These are phyloP conservation scores for Pulveroboletus ravenelii DNA, from an alignment of 768 basidiomycete genomes.

Conservation along the genomic window DNA sequence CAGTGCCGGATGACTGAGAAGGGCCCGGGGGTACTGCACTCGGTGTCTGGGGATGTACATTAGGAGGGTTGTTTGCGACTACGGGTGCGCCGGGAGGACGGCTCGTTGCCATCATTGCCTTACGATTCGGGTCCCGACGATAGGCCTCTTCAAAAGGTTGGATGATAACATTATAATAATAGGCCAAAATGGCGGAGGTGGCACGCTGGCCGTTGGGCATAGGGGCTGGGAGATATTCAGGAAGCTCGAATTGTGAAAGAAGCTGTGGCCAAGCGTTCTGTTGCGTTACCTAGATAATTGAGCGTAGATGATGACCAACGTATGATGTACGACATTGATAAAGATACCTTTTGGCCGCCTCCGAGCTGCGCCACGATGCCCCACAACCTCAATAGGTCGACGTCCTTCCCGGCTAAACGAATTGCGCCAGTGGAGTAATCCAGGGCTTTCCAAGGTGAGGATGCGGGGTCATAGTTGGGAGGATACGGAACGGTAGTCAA, in stretches of 20 bases:
- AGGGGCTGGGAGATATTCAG: conserved; percentile 48
- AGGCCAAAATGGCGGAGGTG: conserved; percentile 48
- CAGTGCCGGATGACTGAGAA: conserved; percentile 20
- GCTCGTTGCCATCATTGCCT: conserved; percentile 42
- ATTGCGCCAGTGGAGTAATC: conserved; percentile 61
- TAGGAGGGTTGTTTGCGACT: conserved; percentile 14
- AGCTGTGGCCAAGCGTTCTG: conserved; percentile 55
- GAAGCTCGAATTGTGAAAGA: conserved; percentile 54
- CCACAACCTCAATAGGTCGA: conserved; percentile 77
- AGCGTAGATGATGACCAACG: conserved; percentile 8
- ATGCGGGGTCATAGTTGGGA: conserved; percentile 56
- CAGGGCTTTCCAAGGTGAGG: conserved; percentile 61
- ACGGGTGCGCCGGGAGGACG: conserved; percentile 23
- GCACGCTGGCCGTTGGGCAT: conserved; percentile 44
- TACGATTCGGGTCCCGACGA: conserved; percentile 58
- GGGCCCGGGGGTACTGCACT: conserved; percentile 9
- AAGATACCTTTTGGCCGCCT: conserved; percentile 56
- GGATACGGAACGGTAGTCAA: conserved; percentile 59
- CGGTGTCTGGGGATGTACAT: conserved; percentile 14
- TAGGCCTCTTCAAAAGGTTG: conserved; percentile 71
- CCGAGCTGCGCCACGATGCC: conserved; percentile 54
- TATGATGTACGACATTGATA: conserved; percentile 9
- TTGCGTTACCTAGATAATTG: conserved; percentile 38
- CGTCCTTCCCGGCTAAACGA: conserved; percentile 66
- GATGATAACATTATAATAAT: conserved; percentile 60